Conservation (phyloP, 2,329 filamentous ascomycete species). For the Tympanopsis confertula region DNA sequence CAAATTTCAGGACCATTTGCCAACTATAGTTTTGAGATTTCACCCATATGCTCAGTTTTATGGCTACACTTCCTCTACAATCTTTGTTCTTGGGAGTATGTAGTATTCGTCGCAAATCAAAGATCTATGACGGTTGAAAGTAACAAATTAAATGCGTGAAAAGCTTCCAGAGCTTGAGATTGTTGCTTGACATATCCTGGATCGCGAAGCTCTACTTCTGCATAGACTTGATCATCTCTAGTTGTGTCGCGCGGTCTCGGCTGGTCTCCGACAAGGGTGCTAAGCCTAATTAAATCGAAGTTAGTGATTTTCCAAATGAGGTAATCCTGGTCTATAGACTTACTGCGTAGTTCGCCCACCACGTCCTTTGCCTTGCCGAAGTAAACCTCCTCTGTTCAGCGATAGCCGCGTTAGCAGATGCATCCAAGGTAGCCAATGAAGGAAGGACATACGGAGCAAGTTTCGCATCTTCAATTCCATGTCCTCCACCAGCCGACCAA, state of each 20-base stretch:
- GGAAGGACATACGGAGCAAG: slow-evolving; percentile 31
- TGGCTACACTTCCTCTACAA: too few species aligned
- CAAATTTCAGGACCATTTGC: too few species aligned
- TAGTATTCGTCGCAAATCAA: too few species aligned
- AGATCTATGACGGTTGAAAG: too few species aligned
- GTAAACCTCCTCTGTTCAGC: slow-evolving; percentile 53
- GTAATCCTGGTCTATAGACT: background rate
- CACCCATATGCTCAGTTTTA: too few species aligned
- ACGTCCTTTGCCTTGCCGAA: slow-evolving; percentile 73
- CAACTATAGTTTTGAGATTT: too few species aligned
- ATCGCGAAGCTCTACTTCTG: background rate
- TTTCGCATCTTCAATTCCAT: slow-evolving; percentile 75
- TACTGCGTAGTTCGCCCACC: slow-evolving; percentile 59
- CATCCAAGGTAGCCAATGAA: background rate
- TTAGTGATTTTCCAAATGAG: background rate
- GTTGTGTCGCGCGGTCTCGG: background rate
- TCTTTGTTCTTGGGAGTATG: too few species aligned
- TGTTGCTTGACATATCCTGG: too few species aligned
- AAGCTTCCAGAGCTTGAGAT: too few species aligned
- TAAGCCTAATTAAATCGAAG: too few species aligned
- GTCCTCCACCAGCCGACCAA: slow-evolving; percentile 62
- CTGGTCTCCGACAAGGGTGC: background rate
- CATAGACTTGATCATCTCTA: slow-evolving; percentile 1
- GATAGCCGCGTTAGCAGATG: background rate
- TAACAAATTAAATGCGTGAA: too few species aligned